Percentiles rank a stretch among this genome's conserved stretches.
Evolutionary conservation across 768 basidiomycete genomes (phyloP).

Genomic region (Lactifluus echinatus): DNA sequence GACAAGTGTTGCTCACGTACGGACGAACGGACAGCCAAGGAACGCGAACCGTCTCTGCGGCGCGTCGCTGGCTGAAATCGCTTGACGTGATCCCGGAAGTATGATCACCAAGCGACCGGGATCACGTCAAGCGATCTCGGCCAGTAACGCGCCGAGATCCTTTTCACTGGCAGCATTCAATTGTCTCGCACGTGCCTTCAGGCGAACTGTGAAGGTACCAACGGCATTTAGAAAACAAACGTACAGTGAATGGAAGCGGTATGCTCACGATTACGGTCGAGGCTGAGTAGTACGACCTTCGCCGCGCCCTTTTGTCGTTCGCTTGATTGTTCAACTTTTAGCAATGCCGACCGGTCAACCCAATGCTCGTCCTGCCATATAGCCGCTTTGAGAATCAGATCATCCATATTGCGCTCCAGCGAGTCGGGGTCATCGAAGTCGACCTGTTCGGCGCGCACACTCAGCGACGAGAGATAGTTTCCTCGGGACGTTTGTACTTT

Average conservation of each 20-base stretch:
- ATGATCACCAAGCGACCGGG: background rate
- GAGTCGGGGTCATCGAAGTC: slow-evolving; percentile 46
- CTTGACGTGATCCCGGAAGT: no score
- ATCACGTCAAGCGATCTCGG: slow-evolving; percentile 26
- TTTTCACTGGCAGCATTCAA: slow-evolving; percentile 80
- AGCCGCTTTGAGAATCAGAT: slow-evolving; percentile 86
- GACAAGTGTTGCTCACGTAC: background rate
- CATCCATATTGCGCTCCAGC: slow-evolving; percentile 82
- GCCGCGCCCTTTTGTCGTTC: slow-evolving; percentile 41
- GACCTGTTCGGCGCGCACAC: slow-evolving; percentile 75
- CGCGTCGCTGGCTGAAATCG: background rate
- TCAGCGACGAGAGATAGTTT: slow-evolving; percentile 82
- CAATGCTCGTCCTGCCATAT: slow-evolving; percentile 93
- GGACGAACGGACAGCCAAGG: background rate
- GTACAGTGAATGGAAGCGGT: background rate
- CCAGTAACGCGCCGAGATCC: slow-evolving; percentile 68
- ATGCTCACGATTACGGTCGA: slow-evolving; percentile 83
- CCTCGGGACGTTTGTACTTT: slow-evolving; percentile 95
- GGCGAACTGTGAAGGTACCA: slow-evolving; percentile 49
- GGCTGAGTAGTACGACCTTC: slow-evolving; percentile 82
- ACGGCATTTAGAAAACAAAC: background rate
- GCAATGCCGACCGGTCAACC: slow-evolving; percentile 70
- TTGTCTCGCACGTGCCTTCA: slow-evolving; percentile 84
- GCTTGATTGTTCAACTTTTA: slow-evolving; percentile 31
- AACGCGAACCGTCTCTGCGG: background rate